These are phyloP conservation scores for Boletus pseudo-olivaceus DNA, from an alignment of 768 basidiomycete species.

Conservation along the genomic window DNA sequence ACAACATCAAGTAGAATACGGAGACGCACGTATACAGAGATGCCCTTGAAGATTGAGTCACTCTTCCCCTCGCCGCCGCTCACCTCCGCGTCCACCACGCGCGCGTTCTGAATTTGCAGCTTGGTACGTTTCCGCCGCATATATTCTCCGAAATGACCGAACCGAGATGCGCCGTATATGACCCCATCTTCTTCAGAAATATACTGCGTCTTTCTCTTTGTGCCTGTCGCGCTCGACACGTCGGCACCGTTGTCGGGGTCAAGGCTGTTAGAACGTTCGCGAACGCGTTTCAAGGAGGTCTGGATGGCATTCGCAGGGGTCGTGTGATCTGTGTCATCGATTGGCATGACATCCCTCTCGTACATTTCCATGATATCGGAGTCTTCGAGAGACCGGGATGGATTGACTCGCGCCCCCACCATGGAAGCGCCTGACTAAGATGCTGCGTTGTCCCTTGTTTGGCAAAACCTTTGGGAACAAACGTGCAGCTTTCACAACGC, in stretches of 20 bases:
- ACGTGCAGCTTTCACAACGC: neutral
- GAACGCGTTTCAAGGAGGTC: conserved; percentile 37
- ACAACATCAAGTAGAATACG: neutral
- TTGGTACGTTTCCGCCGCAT: conserved; percentile 91
- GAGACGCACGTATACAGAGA: conserved; percentile 78
- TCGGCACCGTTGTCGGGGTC: neutral
- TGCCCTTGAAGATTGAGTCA: conserved; percentile 65
- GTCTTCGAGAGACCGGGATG: conserved; percentile 4
- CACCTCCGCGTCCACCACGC: conserved; percentile 32
- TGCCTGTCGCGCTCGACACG: conserved; percentile 1
- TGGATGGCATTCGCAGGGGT: conserved; percentile 22
- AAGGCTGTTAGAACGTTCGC: conserved; percentile 26
- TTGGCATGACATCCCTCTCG: conserved; percentile 6
- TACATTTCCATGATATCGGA: conserved; percentile 34
- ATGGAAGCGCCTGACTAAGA: conserved; percentile 9
- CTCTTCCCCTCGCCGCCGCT: conserved; percentile 28
- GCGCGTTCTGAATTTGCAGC: conserved; percentile 73
- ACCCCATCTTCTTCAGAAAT: conserved; percentile 35
- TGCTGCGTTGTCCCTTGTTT: conserved; percentile 1
- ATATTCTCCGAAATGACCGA: conserved; percentile 84
- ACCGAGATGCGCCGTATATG: conserved; percentile 73
- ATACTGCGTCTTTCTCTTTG: conserved; percentile 18
- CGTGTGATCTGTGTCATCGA: conserved; percentile 18
- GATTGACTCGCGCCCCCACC: neutral
- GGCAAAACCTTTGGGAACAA: neutral